A percentile compares a stretch with the other conserved stretches of the same genome.
phyloP scores from a whole-genome alignment of 768 basidiomycete species.

The Candolleomyces eurysporus region DNA sequence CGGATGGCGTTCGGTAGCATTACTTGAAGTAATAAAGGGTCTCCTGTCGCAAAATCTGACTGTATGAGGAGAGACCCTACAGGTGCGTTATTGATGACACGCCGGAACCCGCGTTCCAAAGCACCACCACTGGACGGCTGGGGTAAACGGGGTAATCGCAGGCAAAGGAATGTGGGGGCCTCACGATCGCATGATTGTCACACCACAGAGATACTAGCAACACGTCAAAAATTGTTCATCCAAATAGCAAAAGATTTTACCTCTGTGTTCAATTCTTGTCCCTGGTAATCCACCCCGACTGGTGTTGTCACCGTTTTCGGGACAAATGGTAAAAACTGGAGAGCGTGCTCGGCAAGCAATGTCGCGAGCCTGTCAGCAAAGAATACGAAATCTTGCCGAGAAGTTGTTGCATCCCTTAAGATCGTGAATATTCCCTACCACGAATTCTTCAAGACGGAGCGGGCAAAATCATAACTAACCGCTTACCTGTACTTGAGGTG shows the following conservation, averaged over 20 bases:
- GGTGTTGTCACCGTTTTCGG: slow-evolving; percentile 68
- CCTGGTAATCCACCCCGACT: slow-evolving; percentile 49
- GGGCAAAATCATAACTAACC: neutral
- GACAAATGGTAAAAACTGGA: slow-evolving; percentile 77
- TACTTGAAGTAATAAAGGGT: slow-evolving; percentile 82
- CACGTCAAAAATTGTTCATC: neutral
- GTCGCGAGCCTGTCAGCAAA: slow-evolving; percentile 87
- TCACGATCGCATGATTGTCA: slow-evolving; percentile 85
- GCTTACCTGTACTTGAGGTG: slow-evolving; percentile 74
- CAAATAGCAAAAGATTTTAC: slow-evolving; percentile 31
- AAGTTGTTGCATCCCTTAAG: slow-evolving; percentile 68
- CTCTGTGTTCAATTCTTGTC: slow-evolving; percentile 60
- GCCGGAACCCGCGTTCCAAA: slow-evolving; percentile 84
- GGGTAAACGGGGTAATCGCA: neutral
- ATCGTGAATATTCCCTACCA: slow-evolving; percentile 86
- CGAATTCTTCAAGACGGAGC: neutral
- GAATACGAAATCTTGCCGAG: slow-evolving; percentile 88
- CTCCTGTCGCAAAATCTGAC: slow-evolving; percentile 79
- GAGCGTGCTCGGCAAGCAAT: slow-evolving; percentile 77
- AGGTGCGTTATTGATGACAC: slow-evolving; percentile 83
- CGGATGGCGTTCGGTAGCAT: slow-evolving; percentile 78
- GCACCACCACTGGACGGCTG: slow-evolving; percentile 68
- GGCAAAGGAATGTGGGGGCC: slow-evolving; percentile 23
- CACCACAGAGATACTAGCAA: slow-evolving; percentile 73
- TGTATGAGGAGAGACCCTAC: slow-evolving; percentile 92